phyloP scores from a whole-genome alignment of 1,284 basidiomycete genomes.

The Schizopora paradoxa region DNA sequence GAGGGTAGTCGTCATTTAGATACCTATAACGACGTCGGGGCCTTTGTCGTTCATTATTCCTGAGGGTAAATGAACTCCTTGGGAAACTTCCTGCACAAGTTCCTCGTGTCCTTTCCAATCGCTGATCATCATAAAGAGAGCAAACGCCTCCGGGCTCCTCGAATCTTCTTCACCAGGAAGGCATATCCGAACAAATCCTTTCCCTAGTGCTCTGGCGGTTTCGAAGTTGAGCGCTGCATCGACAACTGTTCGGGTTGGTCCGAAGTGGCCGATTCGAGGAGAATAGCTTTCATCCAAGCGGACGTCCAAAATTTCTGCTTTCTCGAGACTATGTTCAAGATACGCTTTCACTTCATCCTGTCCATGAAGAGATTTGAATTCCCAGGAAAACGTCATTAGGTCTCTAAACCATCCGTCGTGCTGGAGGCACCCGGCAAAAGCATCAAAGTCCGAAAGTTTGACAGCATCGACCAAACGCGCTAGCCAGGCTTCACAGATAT shows the following conservation, averaged over 20 bases:
- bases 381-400: conserved; percentile 10
- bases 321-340: conserved; percentile 1
- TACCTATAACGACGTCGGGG: conserved; percentile 14
- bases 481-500: too few species aligned
- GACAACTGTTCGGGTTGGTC: conserved; percentile 3
- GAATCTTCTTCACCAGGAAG: conserved; percentile 7
- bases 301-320: conserved; percentile 9
- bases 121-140: conserved; percentile 25
- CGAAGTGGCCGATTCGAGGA: conserved; percentile 4
- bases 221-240: conserved; percentile 13
- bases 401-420: conserved; percentile 12
- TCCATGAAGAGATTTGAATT: conserved; percentile 10
- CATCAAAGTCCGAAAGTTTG: not conserved
- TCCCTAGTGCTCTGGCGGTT: conserved; percentile 13
- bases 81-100: conserved; percentile 17
- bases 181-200: conserved; percentile 9
- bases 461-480: too few species aligned
- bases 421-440: conserved; percentile 7
- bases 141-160: conserved; percentile 24
- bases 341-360: conserved; percentile 4
- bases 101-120: conserved; percentile 32
- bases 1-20: not conserved
- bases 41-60: conserved; percentile 19
- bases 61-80: conserved; percentile 21
- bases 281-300: conserved; percentile 2